phyloP scores from a whole-genome alignment of 805 yeast genomes.

The Cyberlindnera veronae region DNA sequence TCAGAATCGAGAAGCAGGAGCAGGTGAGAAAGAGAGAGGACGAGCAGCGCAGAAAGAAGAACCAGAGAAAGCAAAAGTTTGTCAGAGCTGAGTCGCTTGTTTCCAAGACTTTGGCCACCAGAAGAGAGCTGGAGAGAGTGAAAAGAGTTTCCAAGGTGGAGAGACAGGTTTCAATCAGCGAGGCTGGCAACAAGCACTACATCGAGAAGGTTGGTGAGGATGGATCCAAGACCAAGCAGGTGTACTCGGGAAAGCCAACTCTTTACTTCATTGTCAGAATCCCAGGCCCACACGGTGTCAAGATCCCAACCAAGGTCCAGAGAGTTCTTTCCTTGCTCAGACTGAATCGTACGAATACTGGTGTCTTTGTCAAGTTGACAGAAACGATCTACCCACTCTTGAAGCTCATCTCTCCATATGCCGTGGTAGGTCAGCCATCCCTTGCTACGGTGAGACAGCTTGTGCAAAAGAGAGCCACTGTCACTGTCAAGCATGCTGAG shows the following conservation, averaged over 20 bases:
- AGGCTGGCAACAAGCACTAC: conserved; percentile 26
- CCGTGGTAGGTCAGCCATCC: conserved; percentile 74
- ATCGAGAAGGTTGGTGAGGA: conserved; percentile 32
- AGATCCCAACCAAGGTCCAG: conserved; percentile 61
- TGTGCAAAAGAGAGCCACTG: conserved; percentile 73
- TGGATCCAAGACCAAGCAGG: conserved; percentile 32
- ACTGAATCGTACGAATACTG: conserved; percentile 56
- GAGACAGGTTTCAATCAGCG: conserved; percentile 32
- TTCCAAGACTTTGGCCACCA: conserved; percentile 59
- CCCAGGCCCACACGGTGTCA: conserved; percentile 59
- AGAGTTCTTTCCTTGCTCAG: conserved; percentile 60
- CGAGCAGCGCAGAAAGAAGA: conserved; percentile 41
- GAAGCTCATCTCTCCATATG: conserved; percentile 67
- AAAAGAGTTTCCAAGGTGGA: conserved; percentile 58
- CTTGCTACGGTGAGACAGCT: conserved; percentile 66
- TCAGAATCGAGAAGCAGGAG: conserved; percentile 71
- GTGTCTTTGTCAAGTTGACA: conserved; percentile 68
- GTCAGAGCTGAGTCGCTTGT: conserved; percentile 73
- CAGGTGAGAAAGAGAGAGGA: conserved; percentile 50
- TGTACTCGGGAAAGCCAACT: conserved; percentile 42
- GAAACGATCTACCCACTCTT: conserved; percentile 57
- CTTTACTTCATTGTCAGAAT: conserved; percentile 66
- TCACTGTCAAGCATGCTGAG: conserved; percentile 36
- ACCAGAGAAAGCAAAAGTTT: conserved; percentile 47
- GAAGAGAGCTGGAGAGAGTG: conserved; percentile 66